Evolutionary conservation across 768 basidiomycete genomes (phyloP).

Genomic region (Hericium alpestre): DNA sequence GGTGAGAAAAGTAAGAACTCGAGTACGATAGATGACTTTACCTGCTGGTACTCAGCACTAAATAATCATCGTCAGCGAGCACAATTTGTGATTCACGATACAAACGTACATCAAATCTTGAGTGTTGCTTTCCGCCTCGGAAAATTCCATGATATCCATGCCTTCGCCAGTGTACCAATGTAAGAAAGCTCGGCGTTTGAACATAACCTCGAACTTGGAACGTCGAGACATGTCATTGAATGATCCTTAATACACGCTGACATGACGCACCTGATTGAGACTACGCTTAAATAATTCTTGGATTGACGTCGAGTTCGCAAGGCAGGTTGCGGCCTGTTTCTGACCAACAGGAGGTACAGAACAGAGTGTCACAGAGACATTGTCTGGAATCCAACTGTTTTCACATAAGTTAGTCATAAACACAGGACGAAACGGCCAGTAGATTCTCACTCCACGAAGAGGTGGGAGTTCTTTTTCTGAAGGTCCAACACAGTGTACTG

Average conservation of each 20-base stretch:
- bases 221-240: background rate
- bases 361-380: conserved; percentile 75
- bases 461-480: conserved; percentile 61
- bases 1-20: background rate
- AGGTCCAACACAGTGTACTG: conserved; percentile 64
- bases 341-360: conserved; percentile 79
- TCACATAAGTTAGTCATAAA: background rate
- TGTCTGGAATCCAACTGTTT: conserved; percentile 82
- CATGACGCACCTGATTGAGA: conserved; percentile 38
- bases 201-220: conserved; percentile 66
- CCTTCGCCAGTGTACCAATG: conserved; percentile 91
- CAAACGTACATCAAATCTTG: conserved; percentile 66
- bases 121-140: conserved; percentile 79
- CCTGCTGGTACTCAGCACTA: conserved; percentile 87
- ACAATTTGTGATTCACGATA: background rate
- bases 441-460: conserved; percentile 66
- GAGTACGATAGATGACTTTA: conserved; percentile 16
- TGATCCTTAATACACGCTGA: background rate
- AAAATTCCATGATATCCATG: conserved; percentile 82
- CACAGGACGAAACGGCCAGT: background rate
- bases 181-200: conserved; percentile 74
- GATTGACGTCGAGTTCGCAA: conserved; percentile 73
- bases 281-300: conserved; percentile 81
- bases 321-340: conserved; percentile 57
- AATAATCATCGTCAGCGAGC: conserved; percentile 7